Conservation (phyloP, 495 filamentous ascomycete species). For the Neurospora sp. region DNA sequence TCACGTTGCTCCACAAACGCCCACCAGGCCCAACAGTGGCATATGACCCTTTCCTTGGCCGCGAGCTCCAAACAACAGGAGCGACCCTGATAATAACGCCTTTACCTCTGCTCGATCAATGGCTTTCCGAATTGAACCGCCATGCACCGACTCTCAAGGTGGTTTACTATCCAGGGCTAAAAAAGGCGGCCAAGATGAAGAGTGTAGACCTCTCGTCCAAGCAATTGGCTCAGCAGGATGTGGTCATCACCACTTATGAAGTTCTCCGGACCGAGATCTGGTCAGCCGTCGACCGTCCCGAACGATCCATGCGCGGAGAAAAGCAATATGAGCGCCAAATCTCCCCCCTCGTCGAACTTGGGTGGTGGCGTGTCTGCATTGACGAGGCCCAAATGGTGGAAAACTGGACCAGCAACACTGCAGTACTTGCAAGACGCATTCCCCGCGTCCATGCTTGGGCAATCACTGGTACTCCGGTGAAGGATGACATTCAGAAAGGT, state of each 20-base stretch:
- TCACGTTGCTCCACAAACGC: conserved; percentile 56
- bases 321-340: conserved; percentile 56
- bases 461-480: conserved; percentile 84
- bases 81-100: conserved; percentile 88
- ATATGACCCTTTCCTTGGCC: conserved; percentile 20
- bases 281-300: conserved; percentile 53
- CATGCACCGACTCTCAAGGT: conserved; percentile 44
- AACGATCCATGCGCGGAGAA: conserved; percentile 53
- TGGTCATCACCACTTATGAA: conserved; percentile 81
- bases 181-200: conserved; percentile 22
- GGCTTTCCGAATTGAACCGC: conserved; percentile 65
- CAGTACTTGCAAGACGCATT: conserved; percentile 66
- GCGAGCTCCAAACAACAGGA: conserved; percentile 34
- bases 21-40: conserved; percentile 4
- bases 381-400: conserved; percentile 97
- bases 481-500: conserved; percentile 55
- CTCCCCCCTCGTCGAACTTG: conserved; percentile 67
- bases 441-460: conserved; percentile 84
- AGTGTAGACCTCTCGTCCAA: conserved; percentile 34
- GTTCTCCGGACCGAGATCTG: conserved; percentile 71
- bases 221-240: conserved; percentile 49
- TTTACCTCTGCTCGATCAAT: conserved; percentile 71
- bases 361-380: conserved; percentile 88
- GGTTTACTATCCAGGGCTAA: conserved; percentile 38
- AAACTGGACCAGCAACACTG: conserved; percentile 73